A percentile compares a stretch with the other conserved stretches of the same genome.
phyloP scores from a whole-genome alignment of 257 asterid species.

The Eucommia ulmoides region DNA sequence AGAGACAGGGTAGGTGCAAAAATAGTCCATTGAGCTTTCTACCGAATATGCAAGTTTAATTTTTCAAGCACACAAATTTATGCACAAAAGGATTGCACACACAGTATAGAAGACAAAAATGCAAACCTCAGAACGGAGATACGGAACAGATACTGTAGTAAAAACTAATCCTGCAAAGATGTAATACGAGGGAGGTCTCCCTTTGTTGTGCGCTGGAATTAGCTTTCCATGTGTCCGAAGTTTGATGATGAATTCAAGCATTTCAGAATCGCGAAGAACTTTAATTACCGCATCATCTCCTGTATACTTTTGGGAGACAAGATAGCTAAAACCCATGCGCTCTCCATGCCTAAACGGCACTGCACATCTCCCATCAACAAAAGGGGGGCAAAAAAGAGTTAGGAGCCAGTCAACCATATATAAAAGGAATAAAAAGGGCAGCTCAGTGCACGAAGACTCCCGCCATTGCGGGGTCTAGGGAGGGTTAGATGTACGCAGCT shows the following conservation, averaged over 20 bases:
- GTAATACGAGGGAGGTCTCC: constrained; percentile 16
- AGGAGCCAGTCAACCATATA: no score
- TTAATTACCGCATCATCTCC: constrained; percentile 17
- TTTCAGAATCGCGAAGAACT: constrained; percentile 18
- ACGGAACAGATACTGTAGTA: constrained; percentile 15
- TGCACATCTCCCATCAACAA: not conserved
- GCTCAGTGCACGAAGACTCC: no score
- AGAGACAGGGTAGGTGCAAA: no score
- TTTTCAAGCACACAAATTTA: not conserved
- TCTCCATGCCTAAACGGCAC: constrained; percentile 19
- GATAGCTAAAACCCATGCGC: constrained; percentile 22
- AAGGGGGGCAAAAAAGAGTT: not conserved
- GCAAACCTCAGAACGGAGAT: constrained; percentile 19
- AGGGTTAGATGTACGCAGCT: no score
- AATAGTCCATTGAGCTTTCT: no score
- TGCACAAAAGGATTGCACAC: not conserved
- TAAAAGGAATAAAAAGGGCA: no score
- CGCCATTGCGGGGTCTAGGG: no score
- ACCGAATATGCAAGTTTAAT: no score
- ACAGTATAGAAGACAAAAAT: not conserved
- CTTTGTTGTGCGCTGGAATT: constrained; percentile 15
- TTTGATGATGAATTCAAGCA: constrained; percentile 8
- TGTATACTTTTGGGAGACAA: constrained; percentile 17
- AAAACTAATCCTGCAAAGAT: constrained; percentile 21
- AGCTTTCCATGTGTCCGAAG: constrained; percentile 12